These are phyloP conservation scores for Xylaria scruposa DNA, from an alignment of 495 filamentous ascomycete species.

Conservation along the genomic window DNA sequence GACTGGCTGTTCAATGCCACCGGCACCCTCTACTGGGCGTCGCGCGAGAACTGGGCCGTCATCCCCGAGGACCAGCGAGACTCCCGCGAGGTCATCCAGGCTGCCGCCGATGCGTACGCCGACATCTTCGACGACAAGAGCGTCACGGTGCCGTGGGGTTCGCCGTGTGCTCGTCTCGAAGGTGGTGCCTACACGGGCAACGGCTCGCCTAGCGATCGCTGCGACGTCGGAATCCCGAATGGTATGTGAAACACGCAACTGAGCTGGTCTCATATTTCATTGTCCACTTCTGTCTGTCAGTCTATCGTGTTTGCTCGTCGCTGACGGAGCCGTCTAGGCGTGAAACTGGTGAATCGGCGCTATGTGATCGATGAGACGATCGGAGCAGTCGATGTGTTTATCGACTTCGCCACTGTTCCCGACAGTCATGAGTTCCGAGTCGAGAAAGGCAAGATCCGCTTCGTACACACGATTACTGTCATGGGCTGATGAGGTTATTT, in stretches of 20 bases:
- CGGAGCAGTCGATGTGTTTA: slow-evolving; percentile 53
- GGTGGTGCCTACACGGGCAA: slow-evolving; percentile 53
- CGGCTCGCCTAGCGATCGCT: slow-evolving; percentile 44
- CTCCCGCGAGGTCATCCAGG: slow-evolving; percentile 52
- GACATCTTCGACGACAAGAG: slow-evolving; percentile 53
- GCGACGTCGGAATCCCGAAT: slow-evolving; percentile 48
- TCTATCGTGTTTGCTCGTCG: background rate
- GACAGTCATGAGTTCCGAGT: slow-evolving; percentile 60
- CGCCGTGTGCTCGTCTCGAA: slow-evolving; percentile 55
- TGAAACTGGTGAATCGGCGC: slow-evolving; percentile 47
- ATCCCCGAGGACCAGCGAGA: slow-evolving; percentile 54
- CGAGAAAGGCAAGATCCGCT: slow-evolving; percentile 55
- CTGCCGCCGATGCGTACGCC: slow-evolving; percentile 57
- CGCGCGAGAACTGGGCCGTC: slow-evolving; percentile 49
- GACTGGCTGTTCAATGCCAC: slow-evolving; percentile 61
- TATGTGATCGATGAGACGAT: slow-evolving; percentile 61
- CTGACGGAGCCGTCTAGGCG: slow-evolving; percentile 30
- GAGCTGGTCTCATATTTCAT: background rate
- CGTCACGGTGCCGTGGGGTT: slow-evolving; percentile 57
- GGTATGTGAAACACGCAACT: slow-evolving; percentile 30
- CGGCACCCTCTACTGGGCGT: slow-evolving; percentile 54
- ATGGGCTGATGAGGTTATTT: slow-evolving; percentile 38
- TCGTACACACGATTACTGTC: slow-evolving; percentile 55
- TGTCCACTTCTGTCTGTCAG: background rate
- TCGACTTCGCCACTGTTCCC: slow-evolving; percentile 52